Evolutionary conservation across 208 protist genomes (phyloP).

Genomic region (Acanthamoeba rhysodes): DNA sequence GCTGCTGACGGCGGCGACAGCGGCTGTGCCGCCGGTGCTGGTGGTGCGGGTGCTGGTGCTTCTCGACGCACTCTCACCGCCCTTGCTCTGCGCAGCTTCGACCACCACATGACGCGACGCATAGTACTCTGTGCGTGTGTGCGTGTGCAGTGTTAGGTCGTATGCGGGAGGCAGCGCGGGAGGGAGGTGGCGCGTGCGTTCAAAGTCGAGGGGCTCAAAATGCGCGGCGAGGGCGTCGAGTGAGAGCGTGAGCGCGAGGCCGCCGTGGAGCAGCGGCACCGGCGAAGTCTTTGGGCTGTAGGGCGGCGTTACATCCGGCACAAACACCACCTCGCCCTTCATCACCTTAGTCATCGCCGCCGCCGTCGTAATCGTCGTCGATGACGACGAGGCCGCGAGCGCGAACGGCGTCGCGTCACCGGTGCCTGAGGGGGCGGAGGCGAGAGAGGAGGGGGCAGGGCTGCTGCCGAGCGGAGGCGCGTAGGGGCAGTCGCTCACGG

Average conservation of each 20-base stretch:
- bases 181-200: not conserved
- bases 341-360: not conserved
- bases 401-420: not conserved
- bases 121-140: constrained; percentile 5
- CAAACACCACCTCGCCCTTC: not conserved
- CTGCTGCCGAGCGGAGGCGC: not conserved
- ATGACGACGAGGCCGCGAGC: not conserved
- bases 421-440: not conserved
- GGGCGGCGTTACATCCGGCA: not conserved
- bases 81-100: not conserved
- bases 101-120: not conserved
- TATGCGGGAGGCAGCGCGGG: not conserved
- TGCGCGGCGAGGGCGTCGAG: not conserved
- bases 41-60: too few species aligned
- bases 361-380: too few species aligned
- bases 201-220: constrained; percentile 31
- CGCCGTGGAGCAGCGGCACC: not conserved
- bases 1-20: too few species aligned
- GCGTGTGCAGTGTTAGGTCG: not conserved
- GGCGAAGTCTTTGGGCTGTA: not conserved
- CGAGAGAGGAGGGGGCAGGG: too few species aligned
- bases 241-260: not conserved
- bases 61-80: not conserved
- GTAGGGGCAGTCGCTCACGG: not conserved
- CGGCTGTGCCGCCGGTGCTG: too few species aligned